phyloP scores from a whole-genome alignment of 1,284 basidiomycete genomes.

The Mycosarcoma mackinlayi region DNA sequence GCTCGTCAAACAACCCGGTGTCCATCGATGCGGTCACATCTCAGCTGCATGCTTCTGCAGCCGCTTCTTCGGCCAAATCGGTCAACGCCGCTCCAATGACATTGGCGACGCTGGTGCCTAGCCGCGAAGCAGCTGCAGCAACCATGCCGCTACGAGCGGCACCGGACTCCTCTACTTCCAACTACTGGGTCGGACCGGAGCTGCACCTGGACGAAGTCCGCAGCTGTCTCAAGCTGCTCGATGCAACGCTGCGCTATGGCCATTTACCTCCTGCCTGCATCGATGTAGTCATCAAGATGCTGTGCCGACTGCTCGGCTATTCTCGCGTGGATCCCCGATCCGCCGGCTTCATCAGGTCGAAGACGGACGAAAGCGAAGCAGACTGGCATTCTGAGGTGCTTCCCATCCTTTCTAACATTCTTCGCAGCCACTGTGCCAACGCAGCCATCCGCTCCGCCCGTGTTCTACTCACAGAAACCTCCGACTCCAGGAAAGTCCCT shows the following conservation, averaged over 20 bases:
- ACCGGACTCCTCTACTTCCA: constrained; percentile 16
- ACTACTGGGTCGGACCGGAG: constrained; percentile 42
- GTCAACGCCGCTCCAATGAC: constrained; percentile 50
- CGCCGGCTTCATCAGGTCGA: constrained; percentile 29
- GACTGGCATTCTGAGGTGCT: constrained; percentile 46
- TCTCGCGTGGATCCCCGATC: constrained; percentile 35
- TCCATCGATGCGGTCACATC: constrained; percentile 44
- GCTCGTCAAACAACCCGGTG: constrained; percentile 24
- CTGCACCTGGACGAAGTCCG: constrained; percentile 60
- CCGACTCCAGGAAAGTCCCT: background rate
- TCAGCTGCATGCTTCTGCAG: constrained; percentile 26
- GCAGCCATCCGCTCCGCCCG: constrained; percentile 56
- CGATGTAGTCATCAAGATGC: constrained; percentile 47
- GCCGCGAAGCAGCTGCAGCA: constrained; percentile 25
- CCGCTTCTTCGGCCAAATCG: constrained; percentile 9
- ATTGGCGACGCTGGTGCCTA: constrained; percentile 52
- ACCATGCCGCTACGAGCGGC: background rate
- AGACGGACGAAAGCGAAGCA: constrained; percentile 20
- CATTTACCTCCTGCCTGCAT: constrained; percentile 60
- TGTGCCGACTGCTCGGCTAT: constrained; percentile 62
- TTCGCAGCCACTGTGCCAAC: constrained; percentile 64
- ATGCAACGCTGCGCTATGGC: constrained; percentile 61
- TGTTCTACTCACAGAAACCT: constrained; percentile 31
- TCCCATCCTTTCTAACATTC: constrained; percentile 57
- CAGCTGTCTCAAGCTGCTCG: constrained; percentile 55